Percentiles rank a stretch among this genome's conserved stretches.
Evolutionary conservation across 148 eudicot genomes (phyloP).

Genomic region (Bassia scoparia): DNA sequence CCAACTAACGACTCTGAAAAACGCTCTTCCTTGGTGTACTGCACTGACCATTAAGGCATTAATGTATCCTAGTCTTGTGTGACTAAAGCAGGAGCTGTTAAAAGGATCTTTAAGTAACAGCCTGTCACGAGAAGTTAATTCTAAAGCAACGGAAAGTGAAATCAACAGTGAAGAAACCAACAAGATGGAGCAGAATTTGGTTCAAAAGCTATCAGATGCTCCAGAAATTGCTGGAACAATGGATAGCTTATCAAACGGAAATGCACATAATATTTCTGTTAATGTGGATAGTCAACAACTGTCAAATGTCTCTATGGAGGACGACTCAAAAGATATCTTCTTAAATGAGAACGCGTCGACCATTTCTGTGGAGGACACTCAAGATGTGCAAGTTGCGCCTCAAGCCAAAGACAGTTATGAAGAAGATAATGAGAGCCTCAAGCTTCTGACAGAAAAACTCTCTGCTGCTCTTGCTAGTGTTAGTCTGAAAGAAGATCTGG

Average conservation of each 20-base stretch:
- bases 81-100: slow-evolving; percentile 35
- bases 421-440: slow-evolving; percentile 43
- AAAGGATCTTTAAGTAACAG: slow-evolving; percentile 35
- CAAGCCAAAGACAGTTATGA: slow-evolving; percentile 11
- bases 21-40: neutral
- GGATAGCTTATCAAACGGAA: slow-evolving; percentile 3
- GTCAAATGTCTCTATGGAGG: slow-evolving; percentile 3
- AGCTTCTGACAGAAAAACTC: slow-evolving; percentile 60
- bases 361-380: neutral
- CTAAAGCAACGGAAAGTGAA: slow-evolving; percentile 31
- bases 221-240: neutral
- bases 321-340: neutral
- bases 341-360: neutral
- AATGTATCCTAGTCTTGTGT: slow-evolving; percentile 3
- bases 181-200: neutral
- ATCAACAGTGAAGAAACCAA: slow-evolving; percentile 8
- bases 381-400: neutral
- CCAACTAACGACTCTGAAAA: neutral
- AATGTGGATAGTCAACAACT: slow-evolving; percentile 12
- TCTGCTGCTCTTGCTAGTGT: slow-evolving; percentile 81
- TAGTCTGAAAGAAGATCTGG: slow-evolving; percentile 77
- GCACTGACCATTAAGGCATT: neutral
- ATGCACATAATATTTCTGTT: neutral
- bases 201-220: slow-evolving; percentile 1
- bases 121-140: slow-evolving; percentile 59